A percentile compares a stretch with the other conserved stretches of the same genome.
These are phyloP conservation scores for Moniliophthora roreri DNA, from an alignment of 1,284 basidiomycete genomes.

Conservation along the genomic window DNA sequence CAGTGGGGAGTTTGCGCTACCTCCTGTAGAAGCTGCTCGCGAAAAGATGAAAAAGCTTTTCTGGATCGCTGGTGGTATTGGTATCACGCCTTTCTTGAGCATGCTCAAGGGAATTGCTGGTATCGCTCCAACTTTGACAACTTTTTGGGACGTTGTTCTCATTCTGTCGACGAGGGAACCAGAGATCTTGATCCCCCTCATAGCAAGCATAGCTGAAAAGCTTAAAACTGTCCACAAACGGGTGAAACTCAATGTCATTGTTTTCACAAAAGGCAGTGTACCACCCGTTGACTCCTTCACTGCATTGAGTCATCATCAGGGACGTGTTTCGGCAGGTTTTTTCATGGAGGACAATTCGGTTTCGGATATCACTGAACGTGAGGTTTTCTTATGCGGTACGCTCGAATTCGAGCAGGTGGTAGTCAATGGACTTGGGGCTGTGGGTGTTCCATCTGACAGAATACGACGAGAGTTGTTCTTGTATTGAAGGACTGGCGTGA, in stretches of 20 bases:
- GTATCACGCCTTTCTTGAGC: slow-evolving; percentile 56
- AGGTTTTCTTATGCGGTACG: slow-evolving; percentile 40
- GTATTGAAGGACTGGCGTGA: slow-evolving; percentile 25
- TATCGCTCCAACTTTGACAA: slow-evolving; percentile 12
- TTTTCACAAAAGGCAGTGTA: slow-evolving; percentile 8
- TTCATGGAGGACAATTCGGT: slow-evolving; percentile 21
- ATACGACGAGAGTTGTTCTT: slow-evolving; percentile 39
- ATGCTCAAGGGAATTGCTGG: slow-evolving; percentile 42
- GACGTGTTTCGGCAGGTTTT: slow-evolving; percentile 27
- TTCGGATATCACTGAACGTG: slow-evolving; percentile 18
- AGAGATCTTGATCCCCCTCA: slow-evolving; percentile 38
- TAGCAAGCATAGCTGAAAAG: slow-evolving; percentile 26
- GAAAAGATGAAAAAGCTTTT: slow-evolving; percentile 28
- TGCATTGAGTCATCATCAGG: slow-evolving; percentile 21
- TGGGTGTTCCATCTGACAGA: slow-evolving; percentile 26
- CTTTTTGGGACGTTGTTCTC: slow-evolving; percentile 39
- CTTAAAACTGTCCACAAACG: slow-evolving; percentile 4
- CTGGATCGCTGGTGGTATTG: slow-evolving; percentile 60
- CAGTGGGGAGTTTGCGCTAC: slow-evolving; percentile 37
- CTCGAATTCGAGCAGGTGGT: slow-evolving; percentile 32
- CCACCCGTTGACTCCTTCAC: slow-evolving; percentile 9
- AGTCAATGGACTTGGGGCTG: slow-evolving; percentile 24
- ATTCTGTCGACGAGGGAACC: slow-evolving; percentile 52
- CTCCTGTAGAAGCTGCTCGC: slow-evolving; percentile 11
- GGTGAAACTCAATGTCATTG: slow-evolving; percentile 3